phyloP scores from a whole-genome alignment of 2,329 filamentous ascomycete species.

The Ceratocystis albifundus region DNA sequence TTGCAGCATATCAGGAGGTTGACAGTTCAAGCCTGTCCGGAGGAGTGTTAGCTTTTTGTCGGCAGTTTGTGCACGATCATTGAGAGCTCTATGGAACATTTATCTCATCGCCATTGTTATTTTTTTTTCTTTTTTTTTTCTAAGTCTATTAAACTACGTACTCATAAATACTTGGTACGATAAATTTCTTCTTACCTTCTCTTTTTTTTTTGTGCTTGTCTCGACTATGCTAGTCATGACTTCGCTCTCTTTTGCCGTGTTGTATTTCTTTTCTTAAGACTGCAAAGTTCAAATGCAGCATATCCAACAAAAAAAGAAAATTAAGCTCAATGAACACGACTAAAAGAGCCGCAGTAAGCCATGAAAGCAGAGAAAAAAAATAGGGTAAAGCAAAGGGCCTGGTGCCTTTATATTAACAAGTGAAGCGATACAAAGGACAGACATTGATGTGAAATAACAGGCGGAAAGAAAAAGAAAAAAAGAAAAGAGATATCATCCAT shows the following conservation, averaged over 20 bases:
- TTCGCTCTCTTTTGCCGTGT: no score
- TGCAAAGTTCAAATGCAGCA: no score
- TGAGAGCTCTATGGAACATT: not conserved
- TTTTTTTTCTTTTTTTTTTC: no score
- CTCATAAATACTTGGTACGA: no score
- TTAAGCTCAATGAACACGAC: not conserved
- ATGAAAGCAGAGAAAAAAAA: not conserved
- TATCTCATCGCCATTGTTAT: not conserved
- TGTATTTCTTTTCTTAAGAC: no score
- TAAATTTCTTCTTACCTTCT: no score
- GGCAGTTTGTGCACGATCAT: not conserved
- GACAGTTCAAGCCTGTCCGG: slow-evolving; percentile 22
- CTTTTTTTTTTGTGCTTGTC: no score
- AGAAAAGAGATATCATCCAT: not conserved
- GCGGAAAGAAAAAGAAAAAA: not conserved
- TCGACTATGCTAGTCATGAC: no score
- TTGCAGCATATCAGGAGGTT: slow-evolving; percentile 14
- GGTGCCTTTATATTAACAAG: slow-evolving; percentile 9
- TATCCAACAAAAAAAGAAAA: no score
- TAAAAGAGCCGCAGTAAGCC: not conserved
- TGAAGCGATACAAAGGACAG: slow-evolving; percentile 10
- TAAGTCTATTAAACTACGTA: no score
- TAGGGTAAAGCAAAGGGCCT: slow-evolving; percentile 2
- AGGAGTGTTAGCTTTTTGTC: not conserved
- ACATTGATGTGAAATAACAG: not conserved